Percentiles rank a stretch among this genome's conserved stretches.
Evolutionary conservation across 2,329 filamentous ascomycete species (phyloP).

Genomic region (Microdochium trichocladiopsis): DNA sequence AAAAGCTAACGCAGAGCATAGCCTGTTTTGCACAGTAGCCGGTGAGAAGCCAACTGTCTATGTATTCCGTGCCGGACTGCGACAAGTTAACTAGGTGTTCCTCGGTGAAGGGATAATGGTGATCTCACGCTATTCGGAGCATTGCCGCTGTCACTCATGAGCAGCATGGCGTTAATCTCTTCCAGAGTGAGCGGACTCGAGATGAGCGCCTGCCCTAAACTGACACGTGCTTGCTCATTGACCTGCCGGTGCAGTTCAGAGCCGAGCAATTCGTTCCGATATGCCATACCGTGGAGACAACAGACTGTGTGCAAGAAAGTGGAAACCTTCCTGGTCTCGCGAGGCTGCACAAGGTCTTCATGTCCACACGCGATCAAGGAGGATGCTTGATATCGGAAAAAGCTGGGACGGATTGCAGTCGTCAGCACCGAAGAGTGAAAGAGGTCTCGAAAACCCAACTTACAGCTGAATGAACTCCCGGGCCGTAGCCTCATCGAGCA

Average conservation of each 20-base stretch:
- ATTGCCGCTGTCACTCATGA: constrained; percentile 27
- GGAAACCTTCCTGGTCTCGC: constrained; percentile 21
- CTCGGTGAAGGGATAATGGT: not conserved
- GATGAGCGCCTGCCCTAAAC: constrained; percentile 29
- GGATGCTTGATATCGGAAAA: constrained; percentile 19
- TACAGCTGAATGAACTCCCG: constrained; percentile 20
- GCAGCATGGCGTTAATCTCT: constrained; percentile 30
- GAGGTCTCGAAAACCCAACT: constrained; percentile 5
- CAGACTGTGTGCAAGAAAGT: constrained; percentile 31
- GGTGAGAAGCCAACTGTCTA: constrained; percentile 33
- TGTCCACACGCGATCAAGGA: constrained; percentile 15
- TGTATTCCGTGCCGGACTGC: constrained; percentile 26
- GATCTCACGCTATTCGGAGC: constrained; percentile 16
- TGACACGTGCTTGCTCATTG: constrained; percentile 29
- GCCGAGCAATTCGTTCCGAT: constrained; percentile 19
- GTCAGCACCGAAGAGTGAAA: not conserved
- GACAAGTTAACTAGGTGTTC: not conserved
- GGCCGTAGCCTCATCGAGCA: constrained; percentile 20
- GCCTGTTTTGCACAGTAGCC: constrained; percentile 34
- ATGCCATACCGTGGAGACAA: constrained; percentile 29
- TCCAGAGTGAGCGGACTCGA: constrained; percentile 30
- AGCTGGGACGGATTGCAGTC: constrained; percentile 8
- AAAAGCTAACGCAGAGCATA: constrained; percentile 34
- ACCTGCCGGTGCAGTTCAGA: constrained; percentile 23
- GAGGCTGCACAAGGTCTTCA: constrained; percentile 22